Base-by-base conservation (phyloP, 805 yeast species). In the Hanseniaspora vineae region DNA sequence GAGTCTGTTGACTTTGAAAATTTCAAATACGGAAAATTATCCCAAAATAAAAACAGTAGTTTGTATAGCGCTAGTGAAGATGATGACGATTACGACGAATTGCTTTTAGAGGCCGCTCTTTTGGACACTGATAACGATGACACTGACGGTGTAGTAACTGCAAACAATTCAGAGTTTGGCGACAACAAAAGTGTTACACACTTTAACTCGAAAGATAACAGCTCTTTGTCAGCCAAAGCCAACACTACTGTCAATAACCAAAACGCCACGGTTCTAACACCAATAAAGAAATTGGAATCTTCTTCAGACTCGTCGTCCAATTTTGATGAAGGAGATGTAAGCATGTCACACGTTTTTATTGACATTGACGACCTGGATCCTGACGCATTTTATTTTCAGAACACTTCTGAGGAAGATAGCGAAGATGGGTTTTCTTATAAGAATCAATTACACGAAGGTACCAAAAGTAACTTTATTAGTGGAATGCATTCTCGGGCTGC, bases 281-380 rank as follows among this genome's bases (percentile, higher is more conserved):
- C 40, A 29, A 46, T 42, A 15, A 50, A 44, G 5, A 51, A 39
- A 39, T 42, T 42, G 10, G 49, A 49, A 15, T 15, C 33, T 35
- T 42, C 17, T 8, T 29, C 42, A 0, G 50, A 47, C 14, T 49
- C 51, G 2, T 39, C 50, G 8, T 50, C 55, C 3, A 54, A 51
- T 23, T 44, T 49, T 4, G 50, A 60, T 49, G 58, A 69, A 52
- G 64, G 63, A 55, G 58, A 66, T 53, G 50, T 71, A 54, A 56
- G 75, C 58, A 57, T 65, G 50, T 57, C 72, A 51, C 54, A 69
- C 63, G 62, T 65, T 49, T 62, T 65, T 42, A 62, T 64, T 31
- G 67, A 65, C 51, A 62, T 65, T 42, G 68, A 64, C 52, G 68
- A 64, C 47, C 51, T 65, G 29, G 67, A 65, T 50, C 68, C 67